Conservation (phyloP, 371 early-diverging fungal genomes). For the Capillidium heterosporum region DNA sequence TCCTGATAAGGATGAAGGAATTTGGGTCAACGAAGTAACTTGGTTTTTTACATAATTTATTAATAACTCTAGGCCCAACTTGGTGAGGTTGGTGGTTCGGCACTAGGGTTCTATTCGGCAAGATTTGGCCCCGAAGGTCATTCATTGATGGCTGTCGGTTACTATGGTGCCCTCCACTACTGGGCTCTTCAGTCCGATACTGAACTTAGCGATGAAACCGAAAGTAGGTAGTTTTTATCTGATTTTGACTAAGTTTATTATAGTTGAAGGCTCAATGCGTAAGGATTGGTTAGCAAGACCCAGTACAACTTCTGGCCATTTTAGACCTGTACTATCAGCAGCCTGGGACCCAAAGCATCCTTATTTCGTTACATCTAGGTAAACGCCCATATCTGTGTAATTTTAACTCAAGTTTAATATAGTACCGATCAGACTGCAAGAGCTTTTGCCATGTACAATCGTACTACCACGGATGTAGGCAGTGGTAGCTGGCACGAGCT, state of each 20-base stretch:
- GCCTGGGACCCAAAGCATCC: conserved; percentile 67
- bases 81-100: conserved; percentile 78
- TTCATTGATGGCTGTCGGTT: conserved; percentile 54
- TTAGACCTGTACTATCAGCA: conserved; percentile 24
- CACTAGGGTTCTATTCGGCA: conserved; percentile 70
- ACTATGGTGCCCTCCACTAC: conserved; percentile 74
- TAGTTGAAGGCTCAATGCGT: too few relatives aligned
- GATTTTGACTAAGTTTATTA: neutral
- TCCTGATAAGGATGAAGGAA: conserved; percentile 58
- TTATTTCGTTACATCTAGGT: conserved; percentile 53
- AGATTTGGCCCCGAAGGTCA: conserved; percentile 46
- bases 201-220: conserved; percentile 2
- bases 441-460: conserved; percentile 29
- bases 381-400: neutral
- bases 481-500: conserved; percentile 75
- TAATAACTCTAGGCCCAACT: conserved; percentile 29
- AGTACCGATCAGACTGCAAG: conserved; percentile 84
- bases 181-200: conserved; percentile 37
- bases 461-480: conserved; percentile 4
- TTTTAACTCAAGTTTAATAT: neutral
- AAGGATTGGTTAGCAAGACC: too few relatives aligned
- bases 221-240: conserved; percentile 7
- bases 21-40: conserved; percentile 52
- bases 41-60: too few relatives aligned
- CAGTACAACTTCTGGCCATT: conserved; percentile 9